Evolutionary conservation across 2,329 filamentous ascomycete genomes (phyloP).

Genomic region (Penicillium frequentans): DNA sequence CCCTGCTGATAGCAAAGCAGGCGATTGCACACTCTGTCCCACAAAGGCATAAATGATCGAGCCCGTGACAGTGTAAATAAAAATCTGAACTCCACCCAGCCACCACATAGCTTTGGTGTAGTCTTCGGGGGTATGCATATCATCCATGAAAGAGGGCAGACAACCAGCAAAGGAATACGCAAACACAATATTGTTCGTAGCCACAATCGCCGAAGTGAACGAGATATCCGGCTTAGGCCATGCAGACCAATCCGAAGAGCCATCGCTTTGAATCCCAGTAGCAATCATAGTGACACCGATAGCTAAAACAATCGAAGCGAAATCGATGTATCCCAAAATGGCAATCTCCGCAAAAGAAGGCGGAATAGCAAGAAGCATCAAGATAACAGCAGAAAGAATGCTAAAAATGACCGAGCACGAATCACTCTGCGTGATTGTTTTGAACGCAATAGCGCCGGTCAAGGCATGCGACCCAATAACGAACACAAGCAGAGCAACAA

Average conservation of each 20-base stretch:
- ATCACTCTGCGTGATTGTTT: constrained; percentile 9
- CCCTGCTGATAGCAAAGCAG: constrained; percentile 14
- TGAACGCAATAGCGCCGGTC: constrained; percentile 14
- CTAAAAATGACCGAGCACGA: constrained; percentile 14
- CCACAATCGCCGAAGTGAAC: constrained; percentile 11
- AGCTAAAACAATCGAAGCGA: constrained; percentile 30
- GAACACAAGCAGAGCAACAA: constrained; percentile 9
- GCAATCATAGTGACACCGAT: constrained; percentile 35
- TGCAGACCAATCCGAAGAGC: constrained; percentile 16
- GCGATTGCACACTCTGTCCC: constrained; percentile 17
- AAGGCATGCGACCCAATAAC: constrained; percentile 15
- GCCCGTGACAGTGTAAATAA: constrained; percentile 13
- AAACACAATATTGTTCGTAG: constrained; percentile 17
- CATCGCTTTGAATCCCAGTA: constrained; percentile 26
- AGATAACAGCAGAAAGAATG: constrained; percentile 12
- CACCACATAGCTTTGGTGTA: constrained; percentile 13
- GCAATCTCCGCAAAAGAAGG: constrained; percentile 28
- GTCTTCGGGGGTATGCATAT: constrained; percentile 16
- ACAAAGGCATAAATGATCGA: constrained; percentile 15
- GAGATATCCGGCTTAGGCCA: constrained; percentile 10
- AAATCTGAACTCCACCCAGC: constrained; percentile 13
- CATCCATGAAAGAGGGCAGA: constrained; percentile 15
- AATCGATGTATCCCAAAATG: constrained; percentile 19
- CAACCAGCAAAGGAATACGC: constrained; percentile 16
- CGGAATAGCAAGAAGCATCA: constrained; percentile 32